phyloP scores from a whole-genome alignment of 371 early-diverging fungal species.

The Apophysomyces sp. region DNA sequence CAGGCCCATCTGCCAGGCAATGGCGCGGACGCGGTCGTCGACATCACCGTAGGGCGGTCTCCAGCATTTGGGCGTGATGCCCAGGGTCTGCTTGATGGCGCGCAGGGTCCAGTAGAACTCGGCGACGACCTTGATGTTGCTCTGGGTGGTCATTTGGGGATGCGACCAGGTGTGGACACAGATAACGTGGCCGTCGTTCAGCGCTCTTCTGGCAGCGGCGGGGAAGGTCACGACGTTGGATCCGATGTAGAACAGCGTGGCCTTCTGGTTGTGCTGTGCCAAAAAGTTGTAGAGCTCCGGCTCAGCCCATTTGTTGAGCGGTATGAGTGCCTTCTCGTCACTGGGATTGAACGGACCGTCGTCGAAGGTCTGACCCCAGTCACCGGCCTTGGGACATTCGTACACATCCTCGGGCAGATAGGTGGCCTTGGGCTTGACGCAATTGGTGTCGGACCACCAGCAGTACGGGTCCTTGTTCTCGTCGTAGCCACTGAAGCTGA shows the following conservation, averaged over 20 bases:
- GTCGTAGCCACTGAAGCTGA: conserved; percentile 20
- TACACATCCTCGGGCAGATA: conserved; percentile 46
- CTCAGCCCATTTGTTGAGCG: conserved; percentile 29
- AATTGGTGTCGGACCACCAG: conserved; percentile 51
- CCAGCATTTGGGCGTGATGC: conserved; percentile 41
- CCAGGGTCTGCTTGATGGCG: conserved; percentile 37
- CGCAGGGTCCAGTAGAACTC: conserved; percentile 41
- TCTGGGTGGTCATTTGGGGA: conserved; percentile 33
- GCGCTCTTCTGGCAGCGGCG: conserved; percentile 18
- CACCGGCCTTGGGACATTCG: conserved; percentile 43
- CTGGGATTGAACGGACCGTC: conserved; percentile 46
- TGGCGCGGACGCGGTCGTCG: conserved; percentile 36
- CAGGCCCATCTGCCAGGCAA: conserved; percentile 29
- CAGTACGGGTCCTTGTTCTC: conserved; percentile 37
- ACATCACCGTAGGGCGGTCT: conserved; percentile 40
- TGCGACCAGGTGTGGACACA: conserved; percentile 47
- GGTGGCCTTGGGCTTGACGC: conserved; percentile 37
- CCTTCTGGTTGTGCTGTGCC: conserved; percentile 30
- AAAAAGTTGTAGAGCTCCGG: conserved; percentile 52
- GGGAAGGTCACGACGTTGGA: conserved; percentile 19
- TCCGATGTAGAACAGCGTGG: conserved; percentile 25
- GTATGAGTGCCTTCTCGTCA: conserved; percentile 14
- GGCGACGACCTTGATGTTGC: conserved; percentile 41
- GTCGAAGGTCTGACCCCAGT: conserved; percentile 53
- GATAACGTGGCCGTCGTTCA: conserved; percentile 21